These are phyloP conservation scores for Umbilicus rupestris DNA, from an alignment of 164 flowering plant species.

Conservation along the genomic window DNA sequence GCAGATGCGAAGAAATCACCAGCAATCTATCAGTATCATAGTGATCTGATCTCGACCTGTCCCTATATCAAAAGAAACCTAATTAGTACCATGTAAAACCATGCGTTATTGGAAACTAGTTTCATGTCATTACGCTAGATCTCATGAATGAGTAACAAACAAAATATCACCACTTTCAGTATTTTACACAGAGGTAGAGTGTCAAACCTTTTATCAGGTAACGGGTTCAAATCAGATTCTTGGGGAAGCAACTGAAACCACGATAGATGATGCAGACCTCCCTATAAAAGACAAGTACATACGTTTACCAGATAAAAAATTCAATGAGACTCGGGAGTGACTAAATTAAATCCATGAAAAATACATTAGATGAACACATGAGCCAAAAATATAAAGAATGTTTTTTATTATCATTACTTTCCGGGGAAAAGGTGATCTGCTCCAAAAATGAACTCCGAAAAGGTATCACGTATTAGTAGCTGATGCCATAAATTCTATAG, in stretches of 20 bases:
- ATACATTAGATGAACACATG: background rate
- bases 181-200: background rate
- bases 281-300: constrained; percentile 31
- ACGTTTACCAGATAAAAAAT: background rate
- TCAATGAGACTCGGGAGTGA: no score
- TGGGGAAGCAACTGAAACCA: constrained; percentile 95
- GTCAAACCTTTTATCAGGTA: constrained; percentile 58
- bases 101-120: background rate
- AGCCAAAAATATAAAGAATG: background rate
- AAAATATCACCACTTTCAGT: background rate
- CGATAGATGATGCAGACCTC: constrained; percentile 80
- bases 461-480: no score
- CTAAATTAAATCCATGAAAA: no score
- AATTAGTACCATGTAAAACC: background rate
- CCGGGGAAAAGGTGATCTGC: no score
- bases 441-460: no score
- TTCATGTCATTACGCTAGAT: background rate
- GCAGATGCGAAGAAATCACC: constrained; percentile 80
- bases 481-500: no score
- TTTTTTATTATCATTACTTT: no score
- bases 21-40: constrained; percentile 62
- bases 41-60: constrained; percentile 53
- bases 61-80: constrained; percentile 9
- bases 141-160: background rate
- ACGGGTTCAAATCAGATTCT: constrained; percentile 52